Base-by-base conservation (phyloP, 768 basidiomycete species). In the Phlebiopsis flavidoalba region DNA sequence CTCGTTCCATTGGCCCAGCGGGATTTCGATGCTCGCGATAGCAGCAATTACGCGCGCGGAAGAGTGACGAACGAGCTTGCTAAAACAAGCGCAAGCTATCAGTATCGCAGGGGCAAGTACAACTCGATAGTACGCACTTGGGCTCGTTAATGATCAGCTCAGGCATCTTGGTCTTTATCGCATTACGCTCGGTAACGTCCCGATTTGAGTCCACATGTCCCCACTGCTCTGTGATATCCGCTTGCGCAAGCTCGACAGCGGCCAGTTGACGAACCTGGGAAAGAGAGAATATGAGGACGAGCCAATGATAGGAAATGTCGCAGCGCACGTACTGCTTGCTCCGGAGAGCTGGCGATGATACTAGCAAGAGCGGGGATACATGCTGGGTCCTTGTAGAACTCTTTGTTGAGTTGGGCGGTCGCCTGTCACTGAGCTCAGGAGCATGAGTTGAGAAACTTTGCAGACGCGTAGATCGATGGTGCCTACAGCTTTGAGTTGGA, bases 211-310 rank as follows among this genome's bases (percentile, higher is more conserved):
- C 97, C 97, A 99, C 35, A 95, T 74, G 71, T 82, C 84, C 53
- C 89, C 90, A 65, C 88, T 91, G 67, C 88, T 88, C 71, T 86
- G 83, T 26, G 81, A 73, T 62, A 98, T 84, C 60, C 96, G 91
- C 80, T 99, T 99, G 67, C 96, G 84, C 72, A 98, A n/a, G 81
- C 76, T 99, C 97, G 58, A 98, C 95, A 8, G 95, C 95, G 52
- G 95, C 93, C 21, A 99, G 83, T 85, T 99, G 97, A 63, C 95
- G 91, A 64, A 98, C 87, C 95, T 99, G 22, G 55, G 8, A 14
- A 22, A 14, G 55, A 53, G 15, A 37, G 56, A 43, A 56, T 66
- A 58, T 48, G 47, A 8, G 53, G 59, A 62, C 15, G 45, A 57
- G 45, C 53, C 52, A 26, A 36, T 45, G 5, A 53, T 8, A 52